These are phyloP conservation scores for Puccinia horiana DNA, from an alignment of 1,284 basidiomycete genomes.

Conservation along the genomic window DNA sequence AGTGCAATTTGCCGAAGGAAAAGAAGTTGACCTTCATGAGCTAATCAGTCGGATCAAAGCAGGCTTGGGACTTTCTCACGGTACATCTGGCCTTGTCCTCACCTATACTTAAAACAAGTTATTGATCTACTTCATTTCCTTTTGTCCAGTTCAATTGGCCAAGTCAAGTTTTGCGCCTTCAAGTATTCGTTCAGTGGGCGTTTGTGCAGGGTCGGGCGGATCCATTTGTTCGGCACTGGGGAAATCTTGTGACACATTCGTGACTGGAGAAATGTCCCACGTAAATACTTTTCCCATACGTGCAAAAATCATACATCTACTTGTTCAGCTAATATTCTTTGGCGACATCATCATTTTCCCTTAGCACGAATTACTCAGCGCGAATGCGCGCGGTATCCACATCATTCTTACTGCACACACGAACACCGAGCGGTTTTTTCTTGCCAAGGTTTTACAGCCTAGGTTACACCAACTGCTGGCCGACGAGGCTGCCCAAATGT, in stretches of 20 bases:
- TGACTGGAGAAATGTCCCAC: conserved; percentile 49
- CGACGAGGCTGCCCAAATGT: conserved; percentile 12
- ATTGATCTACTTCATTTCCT: neutral
- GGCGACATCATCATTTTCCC: neutral
- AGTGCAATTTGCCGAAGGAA: conserved; percentile 9
- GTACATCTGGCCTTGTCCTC: neutral
- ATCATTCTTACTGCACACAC: conserved; percentile 44
- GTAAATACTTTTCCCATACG: conserved; percentile 19
- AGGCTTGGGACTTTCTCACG: conserved; percentile 15
- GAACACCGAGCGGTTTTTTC: conserved; percentile 44
- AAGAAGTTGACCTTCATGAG: conserved; percentile 25
- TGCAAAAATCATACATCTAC: neutral
- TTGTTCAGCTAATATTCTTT: neutral
- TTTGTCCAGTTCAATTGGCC: conserved; percentile 38
- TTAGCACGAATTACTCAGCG: conserved; percentile 42
- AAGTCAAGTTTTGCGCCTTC: conserved; percentile 11
- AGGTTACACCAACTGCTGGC: conserved; percentile 23
- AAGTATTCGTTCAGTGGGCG: conserved; percentile 33
- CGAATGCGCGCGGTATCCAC: conserved; percentile 40
- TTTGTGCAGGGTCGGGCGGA: conserved; percentile 47
- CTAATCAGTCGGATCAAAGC: conserved; percentile 25
- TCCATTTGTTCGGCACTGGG: conserved; percentile 42
- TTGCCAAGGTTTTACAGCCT: conserved; percentile 20
- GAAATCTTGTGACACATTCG: conserved; percentile 43
- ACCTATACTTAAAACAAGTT: neutral